These are phyloP conservation scores for Didymella glomerata DNA, from an alignment of 2,329 filamentous ascomycete species.

Conservation along the genomic window DNA sequence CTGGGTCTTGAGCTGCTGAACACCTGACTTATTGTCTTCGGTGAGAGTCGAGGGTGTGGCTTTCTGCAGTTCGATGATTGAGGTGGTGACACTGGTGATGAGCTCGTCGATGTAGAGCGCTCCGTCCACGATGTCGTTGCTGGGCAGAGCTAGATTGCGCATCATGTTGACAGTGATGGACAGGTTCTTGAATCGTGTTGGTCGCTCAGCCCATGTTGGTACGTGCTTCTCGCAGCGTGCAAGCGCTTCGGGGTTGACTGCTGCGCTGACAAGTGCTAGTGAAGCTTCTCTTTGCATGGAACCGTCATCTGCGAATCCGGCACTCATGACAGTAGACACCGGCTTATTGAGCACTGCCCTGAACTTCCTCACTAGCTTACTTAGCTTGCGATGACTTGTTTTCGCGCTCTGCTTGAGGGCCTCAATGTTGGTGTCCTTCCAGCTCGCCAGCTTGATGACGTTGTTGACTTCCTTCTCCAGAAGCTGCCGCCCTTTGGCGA, in stretches of 20 bases:
- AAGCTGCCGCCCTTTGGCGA: slow-evolving; percentile 71
- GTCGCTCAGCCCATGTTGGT: slow-evolving; percentile 55
- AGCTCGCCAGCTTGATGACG: slow-evolving; percentile 90
- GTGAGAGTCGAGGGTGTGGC: slow-evolving; percentile 83
- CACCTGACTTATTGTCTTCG: slow-evolving; percentile 82
- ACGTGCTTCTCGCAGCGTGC: slow-evolving; percentile 35
- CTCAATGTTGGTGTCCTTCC: slow-evolving; percentile 97
- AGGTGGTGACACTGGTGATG: slow-evolving; percentile 71
- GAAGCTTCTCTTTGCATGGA: slow-evolving; percentile 18
- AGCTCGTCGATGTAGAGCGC: slow-evolving; percentile 71
- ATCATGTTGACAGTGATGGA: slow-evolving; percentile 77
- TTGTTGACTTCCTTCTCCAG: slow-evolving; percentile 95
- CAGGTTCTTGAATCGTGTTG: slow-evolving; percentile 74
- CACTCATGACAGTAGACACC: slow-evolving; percentile 66
- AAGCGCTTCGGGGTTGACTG: slow-evolving; percentile 27
- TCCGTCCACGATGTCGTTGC: slow-evolving; percentile 63
- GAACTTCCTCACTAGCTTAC: slow-evolving; percentile 91
- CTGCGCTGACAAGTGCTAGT: slow-evolving; percentile 25
- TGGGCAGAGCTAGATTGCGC: slow-evolving; percentile 66
- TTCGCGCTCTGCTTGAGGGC: slow-evolving; percentile 88
- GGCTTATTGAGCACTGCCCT: slow-evolving; percentile 79
- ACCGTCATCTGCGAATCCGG: slow-evolving; percentile 44
- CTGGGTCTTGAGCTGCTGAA: slow-evolving; percentile 89
- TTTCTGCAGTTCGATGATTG: slow-evolving; percentile 77
- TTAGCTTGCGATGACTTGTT: slow-evolving; percentile 89